Conservation (phyloP, 1,284 basidiomycete species). For the Vanrija humicola region DNA sequence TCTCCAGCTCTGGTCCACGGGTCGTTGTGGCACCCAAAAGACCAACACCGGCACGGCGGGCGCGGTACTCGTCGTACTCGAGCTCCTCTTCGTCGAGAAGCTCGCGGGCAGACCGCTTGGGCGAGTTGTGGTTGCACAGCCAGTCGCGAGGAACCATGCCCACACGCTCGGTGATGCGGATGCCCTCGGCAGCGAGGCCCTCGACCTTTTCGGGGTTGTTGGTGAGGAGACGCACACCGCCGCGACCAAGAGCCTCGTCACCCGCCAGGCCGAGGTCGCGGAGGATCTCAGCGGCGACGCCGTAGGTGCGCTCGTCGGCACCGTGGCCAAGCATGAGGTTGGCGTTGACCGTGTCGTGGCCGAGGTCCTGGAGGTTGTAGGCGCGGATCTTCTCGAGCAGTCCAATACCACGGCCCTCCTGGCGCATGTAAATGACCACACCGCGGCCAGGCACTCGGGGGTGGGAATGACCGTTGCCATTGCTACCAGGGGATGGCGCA, state of each 20-base stretch:
- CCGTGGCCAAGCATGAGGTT: constrained; percentile 92
- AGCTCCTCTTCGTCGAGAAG: constrained; percentile 35
- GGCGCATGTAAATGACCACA: constrained; percentile 93
- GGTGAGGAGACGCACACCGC: constrained; percentile 76
- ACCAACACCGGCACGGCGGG: constrained; percentile 65
- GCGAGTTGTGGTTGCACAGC: constrained; percentile 49
- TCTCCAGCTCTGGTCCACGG: constrained; percentile 83
- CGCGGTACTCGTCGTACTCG: constrained; percentile 51
- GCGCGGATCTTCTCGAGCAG: constrained; percentile 93
- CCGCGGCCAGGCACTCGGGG: constrained; percentile 65
- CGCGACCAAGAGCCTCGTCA: constrained; percentile 54
- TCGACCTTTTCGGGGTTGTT: constrained; percentile 98
- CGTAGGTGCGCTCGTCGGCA: constrained; percentile 92
- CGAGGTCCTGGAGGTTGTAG: constrained; percentile 97
- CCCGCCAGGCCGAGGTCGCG: constrained; percentile 76
- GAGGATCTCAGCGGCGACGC: constrained; percentile 84
- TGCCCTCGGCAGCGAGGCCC: constrained; percentile 77
- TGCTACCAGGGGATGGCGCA: constrained; percentile 19
- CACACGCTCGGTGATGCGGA: constrained; percentile 77
- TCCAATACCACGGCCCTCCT: constrained; percentile 98
- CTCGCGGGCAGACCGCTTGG: constrained; percentile 9
- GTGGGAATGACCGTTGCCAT: constrained; percentile 3
- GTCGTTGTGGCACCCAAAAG: constrained; percentile 78
- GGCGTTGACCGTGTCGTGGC: constrained; percentile 96
- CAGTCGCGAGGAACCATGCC: constrained; percentile 93